Base-by-base conservation (phyloP, 352 stramenopile genomes). In the Albugo laibachii region DNA sequence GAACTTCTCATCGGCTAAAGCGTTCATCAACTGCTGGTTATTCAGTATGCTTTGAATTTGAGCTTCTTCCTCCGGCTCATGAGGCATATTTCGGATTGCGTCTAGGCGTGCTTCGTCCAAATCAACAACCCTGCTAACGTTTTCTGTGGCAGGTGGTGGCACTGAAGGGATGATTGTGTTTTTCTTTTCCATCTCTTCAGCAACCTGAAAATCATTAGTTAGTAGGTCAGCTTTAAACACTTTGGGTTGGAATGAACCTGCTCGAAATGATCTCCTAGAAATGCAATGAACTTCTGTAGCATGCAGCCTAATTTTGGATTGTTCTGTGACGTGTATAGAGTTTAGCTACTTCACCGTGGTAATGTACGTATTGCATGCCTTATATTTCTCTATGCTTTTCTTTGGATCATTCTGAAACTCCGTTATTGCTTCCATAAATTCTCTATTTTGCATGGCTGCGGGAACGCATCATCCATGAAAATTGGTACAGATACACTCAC, bases 221-320 rank as follows among this genome's bases (percentile, higher is more conserved):
- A 24, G 16, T 8, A 43, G 38, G 16, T 43, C 8, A 43, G 20
- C 3, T 8, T 24, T 24, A 8, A 19, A 24, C 8, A 24, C 16
- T n/a, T n/a, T n/a, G n/a, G 16, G 8, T 0, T 37, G 5, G 16
- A 11, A 50, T 58, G n/a, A 44, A 82, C 71, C 67, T 87, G 59
- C 55, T 85, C 70, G 37, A 88, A 85, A 49, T 88, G 72, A 40
- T 53, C 58, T 3, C 72, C 72, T 10, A 85, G 41, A 46, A 85
- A 85, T 42, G 63, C 62, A 60, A 84, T 67, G 35, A 83, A 88
- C 46, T 82, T 71, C 18, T 54, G 54, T 41, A 85, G 50, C 66
- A 85, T 83, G 0, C 55, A 43, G 0, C 68, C 74, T 2, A 85
- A 59, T 2, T 67, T 69, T 2, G 52, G 45, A 45, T 88, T 70